Base-by-base conservation (phyloP, 2,329 filamentous ascomycete genomes). In the Raffaelea ambrosiae region DNA sequence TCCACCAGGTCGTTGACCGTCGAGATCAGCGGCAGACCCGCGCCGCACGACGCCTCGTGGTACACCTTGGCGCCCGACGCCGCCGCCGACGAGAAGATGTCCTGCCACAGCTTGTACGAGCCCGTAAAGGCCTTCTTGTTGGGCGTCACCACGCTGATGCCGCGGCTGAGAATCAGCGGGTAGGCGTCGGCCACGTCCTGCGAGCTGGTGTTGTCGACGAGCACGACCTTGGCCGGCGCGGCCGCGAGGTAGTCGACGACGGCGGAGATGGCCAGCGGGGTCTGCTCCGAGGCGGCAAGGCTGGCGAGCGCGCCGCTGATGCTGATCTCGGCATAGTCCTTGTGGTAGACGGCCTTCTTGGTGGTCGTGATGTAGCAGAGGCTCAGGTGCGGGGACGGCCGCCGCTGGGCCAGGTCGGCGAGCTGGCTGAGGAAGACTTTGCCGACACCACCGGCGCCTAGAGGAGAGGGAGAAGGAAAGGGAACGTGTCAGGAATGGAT, bases 91-190 rank as follows among this genome's bases (percentile, higher is more conserved):
- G 72, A 69, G 66, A 95, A 94, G 61, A 98, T 96, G 53, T 86
- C 80, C 60, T 87, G 78, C 90, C 91, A 98, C 48, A 95, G 72
- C 57, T 81, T 73, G 59, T 87, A 82, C 41, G 79, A 81, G 49
- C 86, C 83, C 0, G 88, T 94, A 69, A 98, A 98, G 14, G 86
- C 91, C 70, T 98, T 98, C 74, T 98, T 98, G 76, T 97, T 98
- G 40, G 93, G 90, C 1, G 93, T 98, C 23, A 97, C 88, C 58
- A 98, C 81, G 66, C 82, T 91, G 65, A 98, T 83, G 13, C 90
- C 91, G 54, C 81, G 79, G 59, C 79, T 76, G 52, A 98, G 72
- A 66, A 95, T 87, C 42, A 77, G 66, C 1, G 93, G 90, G 66
- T 98, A 98, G 26, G 79, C 70, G 52, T 86, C 79, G 43, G 91